Base-by-base conservation (phyloP, 2,329 filamentous ascomycete species). In the Domatiomyces globalis region DNA sequence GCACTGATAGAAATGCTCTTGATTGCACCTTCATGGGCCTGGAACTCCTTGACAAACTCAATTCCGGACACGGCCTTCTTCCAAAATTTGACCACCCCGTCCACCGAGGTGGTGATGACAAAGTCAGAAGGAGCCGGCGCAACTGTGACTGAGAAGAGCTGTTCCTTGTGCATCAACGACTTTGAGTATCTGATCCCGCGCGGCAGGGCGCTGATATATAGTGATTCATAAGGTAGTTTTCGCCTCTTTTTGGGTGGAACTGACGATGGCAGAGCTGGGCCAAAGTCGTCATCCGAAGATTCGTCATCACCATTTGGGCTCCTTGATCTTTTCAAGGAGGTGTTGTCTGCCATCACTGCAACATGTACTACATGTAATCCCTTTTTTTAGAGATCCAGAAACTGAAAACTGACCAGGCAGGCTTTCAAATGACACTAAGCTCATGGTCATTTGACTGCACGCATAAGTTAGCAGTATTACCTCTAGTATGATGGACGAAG, bases 81-180 rank as follows among this genome's bases (percentile, higher is more conserved):
- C 92, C 92, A 98, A 67, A 98, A 98, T 68, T 98, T 98, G 60
- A 96, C 90, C 0, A 90, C 84, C n/a, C 94, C 94, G 65, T 98
- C 92, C 44, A 86, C 72, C 0, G 92, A 96, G 55, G 85, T 87
- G 1, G 92, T 98, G 56, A 98, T 92, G 39, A 98, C 74, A 65
- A 98, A 98, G 60, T 96, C 92, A 54, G 90, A 95, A 54, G 84
- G 73, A 8, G 57, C 56, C 0, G 89, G 89, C 1, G 94, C 95
- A 66, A 95, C 82, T 10, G 83, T 94, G 56, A 87, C 79, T 63
- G 89, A 96, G 52, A 84, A 79, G 48, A 98, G 71, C 69, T 95
- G 88, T 60, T 98, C 92, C 71, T 90, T 89, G 76, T 98, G 92
- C 94, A 98, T 98, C 63, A 98, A 75, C 45, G 92, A 96, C 64